Conservation (phyloP, 768 basidiomycete species). For the Leucosporidium scottii region DNA sequence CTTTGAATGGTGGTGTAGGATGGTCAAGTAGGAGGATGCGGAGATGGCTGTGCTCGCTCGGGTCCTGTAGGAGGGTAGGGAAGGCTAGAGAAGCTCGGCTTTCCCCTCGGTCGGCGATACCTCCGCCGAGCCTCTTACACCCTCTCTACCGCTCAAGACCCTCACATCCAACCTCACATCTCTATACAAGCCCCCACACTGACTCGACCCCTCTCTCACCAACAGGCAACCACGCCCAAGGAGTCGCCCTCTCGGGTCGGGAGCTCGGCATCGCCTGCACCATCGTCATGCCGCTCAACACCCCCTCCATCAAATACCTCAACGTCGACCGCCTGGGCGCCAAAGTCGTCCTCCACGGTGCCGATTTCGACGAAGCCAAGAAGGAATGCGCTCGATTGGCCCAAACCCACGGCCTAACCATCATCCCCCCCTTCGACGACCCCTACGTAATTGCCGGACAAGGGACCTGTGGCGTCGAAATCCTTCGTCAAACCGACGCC, state of each 20-base stretch:
- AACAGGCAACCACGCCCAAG: slow-evolving; percentile 95
- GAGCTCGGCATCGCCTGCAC: slow-evolving; percentile 85
- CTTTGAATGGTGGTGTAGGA: too few species aligned
- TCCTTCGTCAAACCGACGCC: slow-evolving; percentile 81
- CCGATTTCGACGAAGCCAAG: slow-evolving; percentile 94
- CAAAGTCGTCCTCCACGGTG: slow-evolving; percentile 84
- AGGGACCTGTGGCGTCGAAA: slow-evolving; percentile 89
- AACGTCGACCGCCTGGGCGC: slow-evolving; percentile 93
- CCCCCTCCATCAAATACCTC: slow-evolving; percentile 90
- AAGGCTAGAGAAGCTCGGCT: background rate
- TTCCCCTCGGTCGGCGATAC: too few species aligned
- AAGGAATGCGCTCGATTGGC: slow-evolving; percentile 84
- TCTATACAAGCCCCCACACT: background rate
- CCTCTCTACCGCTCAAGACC: background rate
- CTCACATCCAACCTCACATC: background rate
- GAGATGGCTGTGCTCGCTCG: background rate
- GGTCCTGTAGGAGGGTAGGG: background rate
- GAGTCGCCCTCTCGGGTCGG: slow-evolving; percentile 88
- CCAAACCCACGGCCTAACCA: slow-evolving; percentile 63
- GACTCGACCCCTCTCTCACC: background rate
- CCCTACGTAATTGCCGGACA: slow-evolving; percentile 96
- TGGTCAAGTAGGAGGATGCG: background rate
- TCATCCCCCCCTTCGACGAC: slow-evolving; percentile 96
- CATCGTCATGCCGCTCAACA: slow-evolving; percentile 96
- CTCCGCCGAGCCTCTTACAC: too few species aligned